Evolutionary conservation across 2,329 filamentous ascomycete genomes (phyloP), one percentile per base, ranked within the genome.

Genomic region (Amesomyces nigricolor): DNA sequence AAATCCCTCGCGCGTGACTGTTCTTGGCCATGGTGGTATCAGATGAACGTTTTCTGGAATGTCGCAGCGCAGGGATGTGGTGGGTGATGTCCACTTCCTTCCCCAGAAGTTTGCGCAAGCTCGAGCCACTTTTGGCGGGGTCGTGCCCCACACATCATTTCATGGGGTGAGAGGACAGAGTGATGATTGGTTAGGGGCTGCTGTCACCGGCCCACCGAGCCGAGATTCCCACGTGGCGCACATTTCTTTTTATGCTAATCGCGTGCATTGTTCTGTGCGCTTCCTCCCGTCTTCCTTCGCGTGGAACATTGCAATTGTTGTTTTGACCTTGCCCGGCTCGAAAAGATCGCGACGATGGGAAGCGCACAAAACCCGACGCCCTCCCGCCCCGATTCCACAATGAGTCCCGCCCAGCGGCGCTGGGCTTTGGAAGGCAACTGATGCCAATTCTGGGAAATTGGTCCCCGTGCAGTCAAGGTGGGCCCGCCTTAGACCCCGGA

Each of bases 31-130:
- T 45, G n/a, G 58, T 58, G 43, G 22, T 49, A 60, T 58, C 47
- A 14, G 38, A 51, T 11, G 37, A 47, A 42, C 58, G 26, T 53
- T 53, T 60, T 58, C 51, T 60, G 58, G 49, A 52, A 54, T 26
- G 22, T 26, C 51, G 44, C 13, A 35, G 7, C 40, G 40, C 29
- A 26, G 38, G n/a, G 17, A 10, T 17, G 5, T 11, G 11, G 32
- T 10, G 22, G 22, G 5, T 4, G n/a, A n/a, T 30, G 48, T 14
- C 17, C 26, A 16, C 38, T n/a, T 10, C 29, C 30, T 56, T 56
- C 50, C 47, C 55, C 54, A 57, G 52, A 57, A 55, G 35, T 51
- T 56, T 32, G 26, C 6, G 35, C 9, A 30, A 13, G 53, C 58
- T 50, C 26, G 47, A 48, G 38, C 16, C 7, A 19, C 22, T 11